Percentiles rank a stretch among this genome's conserved stretches.
These are phyloP conservation scores for Oryza meridionalis DNA, from an alignment of 176 grass and related monocot genomes.

Conservation along the genomic window DNA sequence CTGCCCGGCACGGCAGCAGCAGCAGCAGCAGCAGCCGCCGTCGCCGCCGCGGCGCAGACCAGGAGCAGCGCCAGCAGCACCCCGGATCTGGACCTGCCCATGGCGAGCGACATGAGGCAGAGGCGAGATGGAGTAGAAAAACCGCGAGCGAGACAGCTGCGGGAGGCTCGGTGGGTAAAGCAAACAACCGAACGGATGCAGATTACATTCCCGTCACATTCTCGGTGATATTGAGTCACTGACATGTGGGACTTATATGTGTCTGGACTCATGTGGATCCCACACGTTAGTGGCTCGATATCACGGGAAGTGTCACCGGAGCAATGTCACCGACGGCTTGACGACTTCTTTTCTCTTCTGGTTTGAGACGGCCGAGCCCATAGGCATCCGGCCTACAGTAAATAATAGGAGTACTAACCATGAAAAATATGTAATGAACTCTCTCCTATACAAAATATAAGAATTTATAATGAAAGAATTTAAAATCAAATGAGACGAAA, in stretches of 20 bases:
- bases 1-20: constrained; percentile 12
- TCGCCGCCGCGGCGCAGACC: constrained; percentile 11
- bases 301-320: no score
- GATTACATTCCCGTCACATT: no score
- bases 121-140: neutral
- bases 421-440: no score
- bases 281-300: no score
- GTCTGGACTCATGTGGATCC: no score
- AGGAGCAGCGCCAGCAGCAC: constrained; percentile 28
- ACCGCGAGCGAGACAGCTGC: neutral
- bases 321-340: neutral
- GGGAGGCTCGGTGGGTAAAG: neutral
- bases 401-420: no score
- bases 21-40: constrained; percentile 1
- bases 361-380: neutral
- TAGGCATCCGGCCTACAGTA: neutral
- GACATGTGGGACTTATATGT: no score
- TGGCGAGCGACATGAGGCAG: neutral
- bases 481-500: no score
- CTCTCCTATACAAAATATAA: no score
- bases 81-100: constrained; percentile 20
- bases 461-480: no score
- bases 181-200: neutral
- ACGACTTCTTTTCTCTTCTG: neutral
- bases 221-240: no score